Base-by-base conservation (phyloP, 2,329 filamentous ascomycete genomes). In the Ophiognomonia clavigignenti-juglandacearum region DNA sequence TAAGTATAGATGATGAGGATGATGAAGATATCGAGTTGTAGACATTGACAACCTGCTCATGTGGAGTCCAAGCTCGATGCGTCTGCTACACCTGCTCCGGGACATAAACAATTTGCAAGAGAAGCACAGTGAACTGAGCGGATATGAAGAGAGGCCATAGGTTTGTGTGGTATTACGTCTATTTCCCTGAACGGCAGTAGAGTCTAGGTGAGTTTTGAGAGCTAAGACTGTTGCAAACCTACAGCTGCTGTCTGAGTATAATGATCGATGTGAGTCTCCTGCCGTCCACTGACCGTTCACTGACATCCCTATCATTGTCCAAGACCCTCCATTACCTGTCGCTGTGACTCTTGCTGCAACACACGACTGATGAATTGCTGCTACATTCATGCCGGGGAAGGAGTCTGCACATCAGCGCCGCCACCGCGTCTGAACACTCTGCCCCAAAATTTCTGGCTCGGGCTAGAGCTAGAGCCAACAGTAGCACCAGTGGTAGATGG, bases 131-230 rank as follows among this genome's bases (percentile, higher is more conserved):
- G 16, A 14, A 34, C 6, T 34, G 11, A 7, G 31, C 19, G 29
- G 16, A 11, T 42, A 39, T 20, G 6, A 20, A 32, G 20, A 16
- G 29, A 26, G 13, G 18, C 18, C 23, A 27, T 34, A 36, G 26
- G 19, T 42, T n/a, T 45, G 16, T 39, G 32, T 43, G 18, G 19
- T 42, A 45, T 24, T 39, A 36, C 27, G 23, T 45, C 26, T 44
- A 23, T 23, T n/a, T n/a, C n/a, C n/a, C n/a, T n/a, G n/a, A n/a
- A n/a, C n/a, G n/a, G n/a, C n/a, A n/a, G n/a, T n/a, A n/a, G n/a
- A n/a, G n/a, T 31, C 27, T 51, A 51, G 49, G 49, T 45, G 38
- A 35, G 34, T 24, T n/a, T 45, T 31, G 19, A 42, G 22, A 29
- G 23, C 34, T 45, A 37, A 31, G 22, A 18, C 16, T 48, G 39